Evolutionary conservation across 169 alveolate species (phyloP), one percentile per base, ranked within the genome.

Genomic region (Cryptosporidium baileyi): DNA sequence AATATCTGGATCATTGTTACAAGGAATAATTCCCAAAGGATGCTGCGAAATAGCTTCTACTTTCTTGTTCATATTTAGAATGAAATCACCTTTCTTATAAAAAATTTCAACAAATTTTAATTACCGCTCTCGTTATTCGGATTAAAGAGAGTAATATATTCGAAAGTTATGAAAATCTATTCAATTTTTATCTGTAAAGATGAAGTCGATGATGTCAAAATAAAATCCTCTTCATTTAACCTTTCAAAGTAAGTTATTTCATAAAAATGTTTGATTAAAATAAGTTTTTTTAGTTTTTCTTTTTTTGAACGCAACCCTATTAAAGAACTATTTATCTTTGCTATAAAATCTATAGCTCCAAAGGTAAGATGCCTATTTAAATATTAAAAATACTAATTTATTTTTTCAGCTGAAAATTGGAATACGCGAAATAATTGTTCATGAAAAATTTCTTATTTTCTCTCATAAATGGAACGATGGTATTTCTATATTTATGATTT

Each of bases 391-490:
- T 57, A 22, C 26, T 6, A 19, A 11, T 57, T 57, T 57, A 57
- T 57, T 57, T 57, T 57, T 57, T 57, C 32, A 57, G 59, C 44
- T 74, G 49, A 59, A 22, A 8, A 7, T 43, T 24, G 74, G 67
- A 2, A 15, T 36, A 8, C 45, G 61, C 22, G 85, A 74, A 43
- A 57, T 74, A 8, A 74, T 74, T 24, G 34, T 67, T 6, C 85
- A 74, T 36, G 85, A 74, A 15, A 47, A 74, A 15, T 74, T 54
- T 36, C 24, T 47, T 36, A 38, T 74, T 49, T 74, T 51, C 54
- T 51, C 74, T 36, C 54, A 52, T 40, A 74, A 74, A 74, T 74
- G 85, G 85, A 43, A 5, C 6, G 85, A 74, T 17, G 85, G 85
- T 3, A 34, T 59, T 11, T 38, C 85, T n/a, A 74, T 74, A 34